Conservation (phyloP, 2,329 filamentous ascomycete genomes). For the Xylariomycetidae sp. region DNA sequence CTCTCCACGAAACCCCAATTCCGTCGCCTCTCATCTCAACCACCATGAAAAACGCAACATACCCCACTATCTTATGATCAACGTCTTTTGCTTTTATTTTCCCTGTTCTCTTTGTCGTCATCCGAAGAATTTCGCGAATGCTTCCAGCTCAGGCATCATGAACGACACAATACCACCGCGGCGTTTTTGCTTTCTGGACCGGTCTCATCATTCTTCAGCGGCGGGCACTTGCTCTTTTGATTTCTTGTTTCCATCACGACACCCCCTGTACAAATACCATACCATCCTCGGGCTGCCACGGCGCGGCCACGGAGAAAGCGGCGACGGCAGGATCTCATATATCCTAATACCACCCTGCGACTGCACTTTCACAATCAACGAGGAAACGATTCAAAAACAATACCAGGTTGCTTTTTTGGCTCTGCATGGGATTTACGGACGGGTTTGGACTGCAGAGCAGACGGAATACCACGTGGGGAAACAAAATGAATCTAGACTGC, state of each 20-base stretch:
- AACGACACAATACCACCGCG: too few relatives aligned
- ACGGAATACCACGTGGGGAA: constrained; percentile 1
- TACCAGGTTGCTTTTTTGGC: neutral
- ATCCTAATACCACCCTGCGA: neutral
- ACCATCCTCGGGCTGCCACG: too few relatives aligned
- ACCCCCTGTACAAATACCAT: constrained; percentile 18
- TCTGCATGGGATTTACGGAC: neutral
- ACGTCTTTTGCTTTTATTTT: constrained; percentile 12
- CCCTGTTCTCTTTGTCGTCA: constrained; percentile 6
- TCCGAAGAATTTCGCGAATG: too few relatives aligned
- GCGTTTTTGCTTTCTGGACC: too few relatives aligned
- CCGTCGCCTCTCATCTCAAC: constrained; percentile 6
- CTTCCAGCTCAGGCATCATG: too few relatives aligned
- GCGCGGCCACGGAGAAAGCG: too few relatives aligned
- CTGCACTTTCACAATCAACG: too few relatives aligned
- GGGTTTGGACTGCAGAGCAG: constrained; percentile 1
- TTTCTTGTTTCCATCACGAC: constrained; percentile 8
- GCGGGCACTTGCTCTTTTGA: constrained; percentile 8
- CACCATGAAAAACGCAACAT: constrained; percentile 6
- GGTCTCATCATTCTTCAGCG: too few relatives aligned
- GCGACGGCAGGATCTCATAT: neutral
- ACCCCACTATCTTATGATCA: constrained; percentile 18
- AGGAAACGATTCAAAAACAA: constrained; percentile 2
- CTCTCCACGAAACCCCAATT: constrained; percentile 5
- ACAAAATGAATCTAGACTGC: constrained; percentile 11